Conservation (phyloP, 495 filamentous ascomycete genomes). For the Letharia columbiana region DNA sequence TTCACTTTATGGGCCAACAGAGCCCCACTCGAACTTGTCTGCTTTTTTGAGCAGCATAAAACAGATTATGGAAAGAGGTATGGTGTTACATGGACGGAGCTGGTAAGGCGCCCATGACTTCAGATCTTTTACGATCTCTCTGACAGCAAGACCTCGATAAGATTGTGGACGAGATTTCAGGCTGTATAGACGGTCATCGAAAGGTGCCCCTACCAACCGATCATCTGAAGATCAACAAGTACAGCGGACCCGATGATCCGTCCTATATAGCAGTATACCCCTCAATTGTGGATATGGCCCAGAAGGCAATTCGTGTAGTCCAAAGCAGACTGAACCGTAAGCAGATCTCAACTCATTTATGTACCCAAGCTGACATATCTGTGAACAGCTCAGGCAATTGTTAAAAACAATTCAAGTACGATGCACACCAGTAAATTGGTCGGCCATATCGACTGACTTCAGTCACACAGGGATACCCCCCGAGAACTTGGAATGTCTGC, state of each 20-base stretch:
- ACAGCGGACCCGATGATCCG: slow-evolving; percentile 6
- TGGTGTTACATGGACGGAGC: background rate
- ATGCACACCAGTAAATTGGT: background rate
- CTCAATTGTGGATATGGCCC: slow-evolving; percentile 2
- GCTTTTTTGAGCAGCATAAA: slow-evolving; percentile 9
- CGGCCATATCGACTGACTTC: background rate
- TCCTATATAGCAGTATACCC: slow-evolving; percentile 1
- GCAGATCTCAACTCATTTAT: background rate
- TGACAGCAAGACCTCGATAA: background rate
- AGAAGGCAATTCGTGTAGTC: background rate
- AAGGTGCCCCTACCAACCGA: slow-evolving; percentile 8
- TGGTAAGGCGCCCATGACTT: background rate
- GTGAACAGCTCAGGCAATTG: background rate
- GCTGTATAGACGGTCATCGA: slow-evolving; percentile 11
- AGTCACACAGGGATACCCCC: background rate
- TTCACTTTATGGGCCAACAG: slow-evolving; percentile 10
- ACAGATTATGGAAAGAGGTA: slow-evolving; percentile 7
- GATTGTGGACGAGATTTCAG: slow-evolving; percentile 6
- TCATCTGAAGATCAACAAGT: slow-evolving; percentile 11
- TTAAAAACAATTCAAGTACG: slow-evolving; percentile 2
- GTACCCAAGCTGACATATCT: background rate
- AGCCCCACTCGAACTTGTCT: slow-evolving; percentile 2
- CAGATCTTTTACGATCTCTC: background rate
- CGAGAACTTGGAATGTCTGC: background rate
- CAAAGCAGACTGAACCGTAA: slow-evolving; percentile 2